A percentile compares a stretch with the other conserved stretches of the same genome.
Evolutionary conservation across 805 yeast genomes (phyloP).

Genomic region (Wickerhamiella parazyma): DNA sequence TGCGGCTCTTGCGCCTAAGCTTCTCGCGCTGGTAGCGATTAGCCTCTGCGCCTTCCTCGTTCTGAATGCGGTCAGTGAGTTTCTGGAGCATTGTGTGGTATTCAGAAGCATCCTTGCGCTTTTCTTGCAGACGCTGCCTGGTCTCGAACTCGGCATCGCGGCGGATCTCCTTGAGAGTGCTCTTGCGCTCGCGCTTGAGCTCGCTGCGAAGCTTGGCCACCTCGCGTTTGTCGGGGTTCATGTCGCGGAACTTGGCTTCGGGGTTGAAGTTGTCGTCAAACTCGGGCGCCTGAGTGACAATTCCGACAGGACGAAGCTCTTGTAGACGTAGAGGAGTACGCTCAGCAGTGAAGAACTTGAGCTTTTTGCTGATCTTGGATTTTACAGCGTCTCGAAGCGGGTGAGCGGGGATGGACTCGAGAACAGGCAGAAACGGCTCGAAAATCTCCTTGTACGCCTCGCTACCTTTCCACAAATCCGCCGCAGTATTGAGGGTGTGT

Average conservation of each 20-base stretch:
- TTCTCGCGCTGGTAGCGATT: slow-evolving; percentile 79
- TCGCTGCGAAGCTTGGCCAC: slow-evolving; percentile 67
- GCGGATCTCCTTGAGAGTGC: slow-evolving; percentile 78
- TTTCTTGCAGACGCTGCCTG: slow-evolving; percentile 66
- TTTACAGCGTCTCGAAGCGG: slow-evolving; percentile 11
- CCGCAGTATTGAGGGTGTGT: slow-evolving; percentile 12
- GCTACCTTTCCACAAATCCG: slow-evolving; percentile 22
- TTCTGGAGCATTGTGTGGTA: slow-evolving; percentile 85
- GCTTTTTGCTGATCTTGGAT: slow-evolving; percentile 36
- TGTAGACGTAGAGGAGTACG: slow-evolving; percentile 69
- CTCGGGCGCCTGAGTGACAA: slow-evolving; percentile 75
- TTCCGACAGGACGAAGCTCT: slow-evolving; percentile 68
- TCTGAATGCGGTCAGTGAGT: slow-evolving; percentile 72
- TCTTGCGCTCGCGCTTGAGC: slow-evolving; percentile 83
- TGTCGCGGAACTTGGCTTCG: slow-evolving; percentile 82
- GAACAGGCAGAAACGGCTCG: slow-evolving; percentile 14
- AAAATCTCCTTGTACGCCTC: slow-evolving; percentile 22
- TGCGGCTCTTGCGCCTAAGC: slow-evolving; percentile 5
- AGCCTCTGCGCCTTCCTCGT: slow-evolving; percentile 91
- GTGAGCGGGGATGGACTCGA: slow-evolving; percentile 21
- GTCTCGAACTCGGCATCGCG: slow-evolving; percentile 79
- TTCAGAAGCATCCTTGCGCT: slow-evolving; percentile 57
- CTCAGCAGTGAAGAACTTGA: slow-evolving; percentile 34
- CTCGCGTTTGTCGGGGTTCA: slow-evolving; percentile 70
- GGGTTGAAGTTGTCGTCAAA: slow-evolving; percentile 95